These are phyloP conservation scores for Pascua guehoae DNA, from an alignment of 1,284 basidiomycete genomes.

Conservation along the genomic window DNA sequence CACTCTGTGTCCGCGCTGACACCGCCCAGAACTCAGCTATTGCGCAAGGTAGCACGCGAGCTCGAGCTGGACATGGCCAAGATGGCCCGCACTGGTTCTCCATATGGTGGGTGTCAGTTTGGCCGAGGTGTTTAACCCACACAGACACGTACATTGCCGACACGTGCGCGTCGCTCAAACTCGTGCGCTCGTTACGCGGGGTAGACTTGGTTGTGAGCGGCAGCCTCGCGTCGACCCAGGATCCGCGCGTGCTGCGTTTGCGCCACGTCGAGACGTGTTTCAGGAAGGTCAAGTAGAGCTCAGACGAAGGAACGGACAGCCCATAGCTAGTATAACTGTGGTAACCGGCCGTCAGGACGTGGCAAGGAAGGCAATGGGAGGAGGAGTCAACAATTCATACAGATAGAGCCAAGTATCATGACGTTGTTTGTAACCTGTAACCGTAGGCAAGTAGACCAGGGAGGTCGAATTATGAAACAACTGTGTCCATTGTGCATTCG, in stretches of 20 bases:
- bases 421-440: too few relatives aligned
- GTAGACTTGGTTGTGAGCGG: conserved; percentile 10
- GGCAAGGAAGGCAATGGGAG: too few relatives aligned
- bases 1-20: background rate
- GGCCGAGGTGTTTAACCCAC: background rate
- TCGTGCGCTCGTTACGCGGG: conserved; percentile 14
- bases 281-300: conserved; percentile 2
- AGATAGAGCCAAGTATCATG: too few relatives aligned
- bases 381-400: too few relatives aligned
- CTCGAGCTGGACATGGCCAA: conserved; percentile 13
- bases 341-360: background rate
- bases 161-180: conserved; percentile 13
- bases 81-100: conserved; percentile 3
- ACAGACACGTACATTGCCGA: conserved; percentile 6
- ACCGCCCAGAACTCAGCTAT: background rate
- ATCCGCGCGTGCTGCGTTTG: conserved; percentile 10
- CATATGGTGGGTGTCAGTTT: conserved; percentile 4
- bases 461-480: too few relatives aligned
- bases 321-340: background rate
- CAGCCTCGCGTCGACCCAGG: background rate
- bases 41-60: conserved; percentile 11
- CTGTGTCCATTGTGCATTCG: too few relatives aligned
- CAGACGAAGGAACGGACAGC: background rate
- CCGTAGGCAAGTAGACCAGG: too few relatives aligned
- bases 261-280: conserved; percentile 11